Base-by-base conservation (phyloP, 2,329 filamentous ascomycete genomes). In the Botrytis pseudocinerea region DNA sequence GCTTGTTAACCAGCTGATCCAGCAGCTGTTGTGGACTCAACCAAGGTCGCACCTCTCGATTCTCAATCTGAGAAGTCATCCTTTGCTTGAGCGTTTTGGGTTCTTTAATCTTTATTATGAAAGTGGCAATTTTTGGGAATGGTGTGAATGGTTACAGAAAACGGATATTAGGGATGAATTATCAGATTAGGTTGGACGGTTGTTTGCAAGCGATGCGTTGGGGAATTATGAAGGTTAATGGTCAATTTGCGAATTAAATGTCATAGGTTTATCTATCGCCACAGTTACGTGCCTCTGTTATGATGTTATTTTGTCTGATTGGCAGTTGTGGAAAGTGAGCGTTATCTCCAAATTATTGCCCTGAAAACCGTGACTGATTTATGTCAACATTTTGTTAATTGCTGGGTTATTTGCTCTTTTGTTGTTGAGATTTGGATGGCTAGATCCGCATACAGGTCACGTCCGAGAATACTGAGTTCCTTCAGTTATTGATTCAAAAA, bases 31-130 rank as follows among this genome's bases (percentile, higher is more conserved):
- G 74, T 79, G 70, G 79, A 78, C 62, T 75, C 76, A 66, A 72
- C 79, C 32, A 79, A 77, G 71, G 75, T 78, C 73, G 76, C 76
- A 69, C 79, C 79, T 75, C 74, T 78, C 64, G 76, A 79, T 64
- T 73, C 77, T 42, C 57, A 59, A n/a, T 63, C 61, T 62, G 76
- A 79, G 68, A 80, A 80, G 74, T 65, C 64, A 40, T 73, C 75
- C 51, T 76, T 75, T 76, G 76, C 75, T 72, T 77, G 63, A 76
- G 63, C 60, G 38, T 46, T 72, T 54, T 72, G 69, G 28, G 44
- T 4, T 40, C 73, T 44, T 70, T 74, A 40, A 54, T 73, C 7
- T 73, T 54, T 61, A 20, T 44, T 35, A 61, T 70, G 44, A 38
- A 2, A 57, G 48, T 12, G 35, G 7, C 48, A 69, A 42, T 32